Percentiles rank a stretch among this genome's conserved stretches.
These are phyloP conservation scores for Cladobotryum protrusum DNA, from an alignment of 2,329 filamentous ascomycete species.

Conservation along the genomic window DNA sequence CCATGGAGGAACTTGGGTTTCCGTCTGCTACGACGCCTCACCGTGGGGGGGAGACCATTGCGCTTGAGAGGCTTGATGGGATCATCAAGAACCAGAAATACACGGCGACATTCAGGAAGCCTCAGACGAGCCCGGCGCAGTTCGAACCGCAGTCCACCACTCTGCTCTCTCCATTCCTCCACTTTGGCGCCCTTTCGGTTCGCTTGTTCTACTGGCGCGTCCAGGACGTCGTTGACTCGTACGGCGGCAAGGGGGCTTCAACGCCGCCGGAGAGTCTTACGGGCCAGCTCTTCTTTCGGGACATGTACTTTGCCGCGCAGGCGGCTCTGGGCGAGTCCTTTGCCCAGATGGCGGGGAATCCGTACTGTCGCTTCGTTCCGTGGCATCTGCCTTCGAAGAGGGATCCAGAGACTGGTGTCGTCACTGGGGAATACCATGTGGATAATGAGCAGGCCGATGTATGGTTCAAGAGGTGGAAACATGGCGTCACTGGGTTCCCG, in stretches of 20 bases:
- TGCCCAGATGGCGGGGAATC: slow-evolving; percentile 58
- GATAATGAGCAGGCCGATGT: slow-evolving; percentile 56
- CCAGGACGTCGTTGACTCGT: slow-evolving; percentile 53
- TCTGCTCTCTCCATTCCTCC: slow-evolving; percentile 64
- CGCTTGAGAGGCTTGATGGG: slow-evolving; percentile 50
- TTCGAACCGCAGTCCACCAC: slow-evolving; percentile 70
- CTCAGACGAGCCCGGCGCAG: slow-evolving; percentile 66
- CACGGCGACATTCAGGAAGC: slow-evolving; percentile 69
- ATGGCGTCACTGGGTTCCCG: slow-evolving; percentile 66
- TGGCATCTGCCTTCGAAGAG: slow-evolving; percentile 67
- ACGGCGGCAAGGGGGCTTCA: slow-evolving; percentile 47
- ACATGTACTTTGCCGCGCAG: slow-evolving; percentile 80
- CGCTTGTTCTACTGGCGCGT: slow-evolving; percentile 69
- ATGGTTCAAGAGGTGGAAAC: slow-evolving; percentile 64
- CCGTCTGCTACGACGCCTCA: slow-evolving; percentile 59
- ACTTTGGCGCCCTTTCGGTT: slow-evolving; percentile 67
- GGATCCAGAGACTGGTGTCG: slow-evolving; percentile 35
- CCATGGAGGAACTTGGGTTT: slow-evolving; percentile 64
- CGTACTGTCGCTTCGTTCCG: slow-evolving; percentile 65
- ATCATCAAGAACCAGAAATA: slow-evolving; percentile 60
- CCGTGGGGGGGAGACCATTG: slow-evolving; percentile 62
- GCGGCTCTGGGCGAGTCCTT: slow-evolving; percentile 60
- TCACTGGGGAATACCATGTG: slow-evolving; percentile 57
- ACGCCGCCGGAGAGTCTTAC: slow-evolving; percentile 62
- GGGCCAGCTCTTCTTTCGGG: slow-evolving; percentile 69